These are phyloP conservation scores for Periconia macrospinosa DNA, from an alignment of 2,329 filamentous ascomycete species.

Conservation along the genomic window DNA sequence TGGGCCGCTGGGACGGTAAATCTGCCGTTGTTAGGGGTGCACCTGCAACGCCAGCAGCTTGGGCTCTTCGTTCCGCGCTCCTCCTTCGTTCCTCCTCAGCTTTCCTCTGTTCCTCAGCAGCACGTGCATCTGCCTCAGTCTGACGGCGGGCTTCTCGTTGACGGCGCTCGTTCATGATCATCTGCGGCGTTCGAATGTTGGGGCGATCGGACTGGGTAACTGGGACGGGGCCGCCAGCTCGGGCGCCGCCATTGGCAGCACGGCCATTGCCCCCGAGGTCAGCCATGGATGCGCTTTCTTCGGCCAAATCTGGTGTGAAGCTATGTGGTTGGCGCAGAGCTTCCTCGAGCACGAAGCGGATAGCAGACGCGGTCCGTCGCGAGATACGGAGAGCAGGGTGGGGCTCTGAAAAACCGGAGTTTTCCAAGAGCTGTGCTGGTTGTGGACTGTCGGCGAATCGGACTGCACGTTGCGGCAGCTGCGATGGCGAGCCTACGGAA, in stretches of 20 bases:
- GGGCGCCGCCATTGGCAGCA: slow-evolving; percentile 59
- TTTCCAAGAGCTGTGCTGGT: slow-evolving; percentile 28
- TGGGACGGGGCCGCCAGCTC: slow-evolving; percentile 56
- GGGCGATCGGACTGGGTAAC: slow-evolving; percentile 52
- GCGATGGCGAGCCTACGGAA: slow-evolving; percentile 48
- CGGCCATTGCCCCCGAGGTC: slow-evolving; percentile 70
- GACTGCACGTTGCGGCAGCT: slow-evolving; percentile 32
- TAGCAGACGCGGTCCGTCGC: slow-evolving; percentile 81
- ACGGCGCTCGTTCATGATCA: slow-evolving; percentile 86
- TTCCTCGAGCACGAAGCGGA: slow-evolving; percentile 90
- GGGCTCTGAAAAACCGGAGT: slow-evolving; percentile 37
- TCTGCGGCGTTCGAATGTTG: slow-evolving; percentile 79
- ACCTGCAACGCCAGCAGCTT: slow-evolving; percentile 56
- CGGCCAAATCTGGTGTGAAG: slow-evolving; percentile 80
- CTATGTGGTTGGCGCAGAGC: slow-evolving; percentile 78
- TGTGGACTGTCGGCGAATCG: slow-evolving; percentile 34
- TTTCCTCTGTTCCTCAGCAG: slow-evolving; percentile 55
- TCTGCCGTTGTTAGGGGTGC: slow-evolving; percentile 30
- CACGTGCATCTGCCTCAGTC: slow-evolving; percentile 60
- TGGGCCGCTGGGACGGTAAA: slow-evolving; percentile 27
- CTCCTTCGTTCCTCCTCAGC: slow-evolving; percentile 52
- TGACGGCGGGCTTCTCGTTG: slow-evolving; percentile 75
- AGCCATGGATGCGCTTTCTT: slow-evolving; percentile 92
- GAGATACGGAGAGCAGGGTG: slow-evolving; percentile 71
- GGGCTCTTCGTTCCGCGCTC: slow-evolving; percentile 64